Evolutionary conservation across 2,329 filamentous ascomycete genomes (phyloP), one percentile per base, ranked within the genome.

Genomic region (Colletotrichum tabaci): DNA sequence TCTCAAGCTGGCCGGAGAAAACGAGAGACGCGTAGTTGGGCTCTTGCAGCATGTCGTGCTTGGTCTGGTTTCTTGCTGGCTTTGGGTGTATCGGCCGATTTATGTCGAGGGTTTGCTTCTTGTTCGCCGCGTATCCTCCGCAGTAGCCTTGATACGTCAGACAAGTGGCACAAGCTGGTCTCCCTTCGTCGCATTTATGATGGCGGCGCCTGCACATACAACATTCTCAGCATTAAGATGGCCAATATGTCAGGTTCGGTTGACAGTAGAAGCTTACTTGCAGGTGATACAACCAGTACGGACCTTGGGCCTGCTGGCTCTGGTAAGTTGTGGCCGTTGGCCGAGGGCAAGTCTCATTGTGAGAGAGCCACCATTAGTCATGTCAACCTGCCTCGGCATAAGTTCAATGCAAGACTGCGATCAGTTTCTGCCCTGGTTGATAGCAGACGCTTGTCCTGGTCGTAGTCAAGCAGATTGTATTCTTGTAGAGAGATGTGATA

Each of bases 61-160:
- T 38, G 35, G 52, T 8, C 61, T 30, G 4, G 47, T 4, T n/a
- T 26, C 2, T n/a, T 35, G 30, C 40, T 13, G 23, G 62, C 30
- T 61, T 70, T 6, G 67, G 67, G 23, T 42, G 46, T n/a, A 49
- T 16, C 15, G 21, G 10, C 26, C 53, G 62, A 21, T 40, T 35
- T 1, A n/a, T 47, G 9, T 35, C 46, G 47, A 15, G 4, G 18
- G n/a, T n/a, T 15, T 47, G n/a, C 16, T 15, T 23, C 26, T 60
- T 49, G 16, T 16, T 42, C 5, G 23, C 60, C 9, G 55, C 7
- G 52, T 71, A 71, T 10, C 68, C 64, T 18, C 21, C 15, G 2
- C 68, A 71, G 21, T 57, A 55, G 23, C 68, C 68, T 2, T 56
- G 26, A 8, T 67, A 71, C n/a, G 67, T 71, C 35, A 71, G 50